Evolutionary conservation across 2,329 filamentous ascomycete genomes (phyloP), one percentile per base, ranked within the genome.

Genomic region (Ceratocystis albifundus): DNA sequence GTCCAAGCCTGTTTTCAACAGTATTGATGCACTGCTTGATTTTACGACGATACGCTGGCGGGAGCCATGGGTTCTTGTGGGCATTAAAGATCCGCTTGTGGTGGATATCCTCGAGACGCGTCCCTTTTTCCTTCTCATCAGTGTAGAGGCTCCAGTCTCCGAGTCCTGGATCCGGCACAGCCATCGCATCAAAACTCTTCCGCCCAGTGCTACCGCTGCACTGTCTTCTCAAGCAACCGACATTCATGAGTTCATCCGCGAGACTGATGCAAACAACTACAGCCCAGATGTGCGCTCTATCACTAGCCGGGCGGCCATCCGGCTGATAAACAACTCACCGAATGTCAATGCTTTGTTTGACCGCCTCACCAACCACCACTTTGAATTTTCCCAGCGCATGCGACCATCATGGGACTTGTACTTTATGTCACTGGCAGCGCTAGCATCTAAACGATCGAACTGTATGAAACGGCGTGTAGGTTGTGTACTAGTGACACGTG

Each of bases 381-480:
- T 99, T 30, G 82, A 88, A 1, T 86, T 94, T 72, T 82, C 87
- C 44, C 83, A 88, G 71, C 87, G 94, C 1, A 80, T 99, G 45
- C 85, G 94, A 1, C 94, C 94, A 0, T 87, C 84, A 62, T 99
- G 94, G 94, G 94, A 99, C 76, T 87, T 89, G 72, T 99, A 99
- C 78, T 99, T 99, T 74, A 99, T 99, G 94, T 85, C 89, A 50
- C 80, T 99, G n/a, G 92, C 94, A 4, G 90, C 89, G 44, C 84
- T 99, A 61, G 94, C 94, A 6, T 89, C 93, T 0, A 88, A 90
- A 71, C 84, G 94, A 70, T 90, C 87, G 73, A 99, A 99, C 76
- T 99, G 94, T 79, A 99, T 99, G 94, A 96, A 97, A 78, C 84
- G 94, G 36, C 86, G 93, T 70, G 94, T 99, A 1, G 94, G 94